These are phyloP conservation scores for Fusarium drepaniforme DNA, from an alignment of 2,329 filamentous ascomycete genomes.

Conservation along the genomic window DNA sequence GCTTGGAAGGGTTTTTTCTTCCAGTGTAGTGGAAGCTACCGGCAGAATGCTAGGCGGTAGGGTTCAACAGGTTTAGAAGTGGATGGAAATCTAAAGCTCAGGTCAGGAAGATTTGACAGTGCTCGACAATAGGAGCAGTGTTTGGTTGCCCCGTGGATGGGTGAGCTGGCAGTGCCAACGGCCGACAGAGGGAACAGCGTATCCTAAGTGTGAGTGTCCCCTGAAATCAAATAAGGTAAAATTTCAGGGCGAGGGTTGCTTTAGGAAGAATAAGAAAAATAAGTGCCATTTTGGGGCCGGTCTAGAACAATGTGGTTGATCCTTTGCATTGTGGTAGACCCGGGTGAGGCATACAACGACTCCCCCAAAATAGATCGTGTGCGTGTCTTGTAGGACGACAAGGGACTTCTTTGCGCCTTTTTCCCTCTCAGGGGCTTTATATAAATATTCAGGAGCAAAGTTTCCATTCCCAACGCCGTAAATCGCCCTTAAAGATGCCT, in stretches of 20 bases:
- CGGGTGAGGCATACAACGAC: neutral
- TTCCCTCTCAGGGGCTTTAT: neutral
- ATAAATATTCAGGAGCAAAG: neutral
- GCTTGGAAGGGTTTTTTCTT: neutral
- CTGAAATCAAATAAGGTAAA: neutral
- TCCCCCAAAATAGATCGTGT: neutral
- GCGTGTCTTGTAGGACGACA: neutral
- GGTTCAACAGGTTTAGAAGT: neutral
- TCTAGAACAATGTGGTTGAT: neutral
- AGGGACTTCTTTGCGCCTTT: neutral
- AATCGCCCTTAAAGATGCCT: no score
- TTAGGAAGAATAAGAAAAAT: neutral
- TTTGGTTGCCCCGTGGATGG: neutral
- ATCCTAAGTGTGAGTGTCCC: neutral
- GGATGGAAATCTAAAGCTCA: neutral
- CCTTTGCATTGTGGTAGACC: neutral
- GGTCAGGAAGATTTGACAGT: neutral
- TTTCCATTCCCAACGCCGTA: rapidly evolving
- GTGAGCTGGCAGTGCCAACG: neutral
- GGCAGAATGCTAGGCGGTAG: neutral
- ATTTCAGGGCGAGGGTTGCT: neutral
- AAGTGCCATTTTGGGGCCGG: neutral
- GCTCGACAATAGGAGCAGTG: neutral
- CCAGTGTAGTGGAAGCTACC: neutral
- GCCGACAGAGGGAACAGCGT: neutral